Evolutionary conservation across 1,139 yeast genomes (phyloP), one percentile per base, ranked within the genome.

Genomic region (Kurtzmaniella quercitrusa): DNA sequence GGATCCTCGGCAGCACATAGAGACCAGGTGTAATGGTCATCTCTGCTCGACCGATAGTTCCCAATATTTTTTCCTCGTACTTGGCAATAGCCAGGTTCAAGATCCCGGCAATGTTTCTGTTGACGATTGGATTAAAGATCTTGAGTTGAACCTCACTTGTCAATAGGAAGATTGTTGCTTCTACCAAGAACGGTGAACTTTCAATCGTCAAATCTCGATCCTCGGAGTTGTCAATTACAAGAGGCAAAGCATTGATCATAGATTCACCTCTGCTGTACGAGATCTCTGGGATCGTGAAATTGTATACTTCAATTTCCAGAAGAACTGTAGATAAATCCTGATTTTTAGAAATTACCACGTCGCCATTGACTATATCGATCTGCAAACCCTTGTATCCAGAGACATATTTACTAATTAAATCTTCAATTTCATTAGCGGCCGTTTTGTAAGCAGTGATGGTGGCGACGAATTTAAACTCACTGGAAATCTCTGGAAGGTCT

Each of bases 111-210:
- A 76, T 56, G 16, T 67, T 73, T 8, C 65, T 55, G 49, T 80
- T 79, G 11, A 51, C 45, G 1, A 80, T 51, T 0, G 86, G 86
- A 48, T 81, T 81, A 55, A 55, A 77, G 0, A 79, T 60, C 1
- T 70, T 68, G 41, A 79, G 52, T 50, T 79, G 82, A 8, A 78
- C 68, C 43, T 77, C 79, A 0, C 81, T 74, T 1, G 73, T 63
- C 51, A 79, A 57, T 2, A 80, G 50, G 57, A 80, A 84, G 57
- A 80, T 71, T 0, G 73, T 73, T 1, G 79, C 66, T 7, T 68
- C 73, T 2, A 73, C 44, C 8, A 79, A 60, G 55, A 49, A 59
- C 47, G 54, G 51, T 12, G 46, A 44, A 14, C 29, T 15, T 9
- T n/a, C 15, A 5, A 21, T 21, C 23, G 23, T 21, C 8, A 21